Evolutionary conservation across 2,329 filamentous ascomycete genomes (phyloP).

Genomic region (Peltaster fructicola): DNA sequence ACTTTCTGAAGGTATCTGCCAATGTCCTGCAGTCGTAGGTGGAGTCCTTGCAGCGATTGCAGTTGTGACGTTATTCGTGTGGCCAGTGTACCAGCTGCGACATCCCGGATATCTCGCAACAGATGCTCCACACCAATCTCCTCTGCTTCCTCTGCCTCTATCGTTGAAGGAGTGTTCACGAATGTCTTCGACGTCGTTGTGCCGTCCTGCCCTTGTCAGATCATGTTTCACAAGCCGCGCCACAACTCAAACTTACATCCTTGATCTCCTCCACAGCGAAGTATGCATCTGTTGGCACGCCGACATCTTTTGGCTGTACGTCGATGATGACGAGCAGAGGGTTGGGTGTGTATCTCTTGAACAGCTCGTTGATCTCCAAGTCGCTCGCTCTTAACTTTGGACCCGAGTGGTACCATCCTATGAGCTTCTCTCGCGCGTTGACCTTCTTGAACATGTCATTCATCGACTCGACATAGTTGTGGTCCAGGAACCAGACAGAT

Average conservation of each 20-base stretch:
- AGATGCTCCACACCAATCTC: conserved; percentile 98
- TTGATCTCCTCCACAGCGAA: conserved; percentile 99
- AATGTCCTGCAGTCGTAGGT: conserved; percentile 87
- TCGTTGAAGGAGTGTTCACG: conserved; percentile 93
- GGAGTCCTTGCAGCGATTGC: conserved; percentile 88
- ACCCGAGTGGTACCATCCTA: conserved; percentile 98
- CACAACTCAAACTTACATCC: conserved; percentile 42
- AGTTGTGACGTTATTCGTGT: conserved; percentile 95
- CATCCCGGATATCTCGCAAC: conserved; percentile 91
- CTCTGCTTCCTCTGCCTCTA: conserved; percentile 96
- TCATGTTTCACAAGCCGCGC: not conserved
- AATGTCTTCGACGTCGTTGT: conserved; percentile 95
- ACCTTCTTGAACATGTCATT: conserved; percentile 99
- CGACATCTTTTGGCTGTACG: conserved; percentile 93
- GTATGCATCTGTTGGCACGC: conserved; percentile 95
- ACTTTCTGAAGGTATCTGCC: conserved; percentile 92
- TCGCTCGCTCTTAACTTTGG: conserved; percentile 93
- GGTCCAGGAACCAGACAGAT: conserved; percentile 96
- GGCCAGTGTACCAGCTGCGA: conserved; percentile 89
- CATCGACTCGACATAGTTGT: conserved; percentile 99
- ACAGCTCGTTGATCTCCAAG: conserved; percentile 97
- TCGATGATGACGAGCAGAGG: conserved; percentile 95
- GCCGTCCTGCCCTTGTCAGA: conserved; percentile 49
- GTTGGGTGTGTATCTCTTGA: conserved; percentile 97
- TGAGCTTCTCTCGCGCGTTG: conserved; percentile 95